Base-by-base conservation (phyloP, 2,329 filamentous ascomycete species). In the Aspergillus pseudoviridinutans region DNA sequence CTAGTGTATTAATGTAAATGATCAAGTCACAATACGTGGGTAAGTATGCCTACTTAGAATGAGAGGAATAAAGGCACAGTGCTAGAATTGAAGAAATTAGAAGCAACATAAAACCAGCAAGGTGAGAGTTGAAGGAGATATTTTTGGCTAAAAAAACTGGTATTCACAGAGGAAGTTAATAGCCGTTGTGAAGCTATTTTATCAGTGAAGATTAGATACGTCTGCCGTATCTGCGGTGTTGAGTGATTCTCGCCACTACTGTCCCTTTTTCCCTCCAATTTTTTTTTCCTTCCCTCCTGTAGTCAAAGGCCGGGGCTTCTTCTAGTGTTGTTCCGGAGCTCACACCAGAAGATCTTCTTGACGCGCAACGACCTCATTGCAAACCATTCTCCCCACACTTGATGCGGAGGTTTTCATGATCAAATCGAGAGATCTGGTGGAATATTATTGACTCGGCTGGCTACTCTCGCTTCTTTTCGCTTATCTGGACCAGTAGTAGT, bases 401-500 rank as follows among this genome's bases (percentile, higher is more conserved):
- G 49, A 63, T 62, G 66, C 62, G 61, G 66, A 61, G 60, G 49
- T 49, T 61, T 42, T 57, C 54, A 61, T 53, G 56, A 54, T 56
- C 58, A 56, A 60, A 58, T 60, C 59, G 55, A 55, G 53, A 57
- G 58, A 60, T 62, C 62, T 65, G 62, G 64, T 64, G 64, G 62
- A 61, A 65, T 66, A 66, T 58, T 59, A 57, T 55, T 61, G 44
- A 47, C 22, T 66, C 61, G 65, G 62, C 58, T 61, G 49, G 57
- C 56, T 61, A 44, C 44, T 57, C 27, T 67, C 60, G 59, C 61
- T 64, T 62, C 60, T 66, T 66, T 61, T 64, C 58, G 61, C 61
- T 63, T 62, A 61, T 64, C 60, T 64, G 53, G 53, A 58, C 62
- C 59, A 60, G 60, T 22, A 22, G 22, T 22, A 22, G 17, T 66